These are phyloP conservation scores for Populus trichocarpa DNA, from an alignment of 441 rosid genomes.

Conservation along the genomic window DNA sequence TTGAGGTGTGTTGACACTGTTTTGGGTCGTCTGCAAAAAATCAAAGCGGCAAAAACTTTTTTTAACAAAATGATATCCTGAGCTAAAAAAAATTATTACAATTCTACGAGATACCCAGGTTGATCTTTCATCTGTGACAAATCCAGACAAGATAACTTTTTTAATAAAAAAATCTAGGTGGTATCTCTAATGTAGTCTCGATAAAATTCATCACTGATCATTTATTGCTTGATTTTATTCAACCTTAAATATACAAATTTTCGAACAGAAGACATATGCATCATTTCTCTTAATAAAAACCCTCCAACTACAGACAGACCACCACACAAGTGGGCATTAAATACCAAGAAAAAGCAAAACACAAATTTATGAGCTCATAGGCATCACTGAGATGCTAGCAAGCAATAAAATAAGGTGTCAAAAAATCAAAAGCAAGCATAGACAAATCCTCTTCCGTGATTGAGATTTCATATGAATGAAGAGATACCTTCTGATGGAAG, in stretches of 20 bases:
- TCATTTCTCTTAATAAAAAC: not conserved
- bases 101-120: not conserved
- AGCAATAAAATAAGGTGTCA: constrained; percentile 3
- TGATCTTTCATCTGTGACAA: not conserved
- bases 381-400: not conserved
- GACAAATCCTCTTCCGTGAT: not conserved
- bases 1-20: constrained; percentile 69
- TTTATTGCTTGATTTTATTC: not conserved
- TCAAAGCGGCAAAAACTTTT: not conserved
- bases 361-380: not conserved
- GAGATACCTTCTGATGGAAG: constrained; percentile 65
- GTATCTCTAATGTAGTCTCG: not conserved
- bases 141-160: not conserved
- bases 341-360: not conserved
- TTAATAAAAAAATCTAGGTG: not conserved
- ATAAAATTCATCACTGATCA: not conserved
- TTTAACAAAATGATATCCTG: too few relatives aligned
- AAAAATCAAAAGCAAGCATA: not conserved
- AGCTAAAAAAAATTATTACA: not conserved
- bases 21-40: constrained; percentile 49
- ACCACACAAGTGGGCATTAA: not conserved
- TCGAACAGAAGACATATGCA: not conserved
- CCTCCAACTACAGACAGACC: not conserved
- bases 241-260: not conserved
- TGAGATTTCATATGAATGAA: constrained; percentile 3